Evolutionary conservation across 1,284 basidiomycete genomes (phyloP).

Genomic region (Tranzscheliella williamsii): DNA sequence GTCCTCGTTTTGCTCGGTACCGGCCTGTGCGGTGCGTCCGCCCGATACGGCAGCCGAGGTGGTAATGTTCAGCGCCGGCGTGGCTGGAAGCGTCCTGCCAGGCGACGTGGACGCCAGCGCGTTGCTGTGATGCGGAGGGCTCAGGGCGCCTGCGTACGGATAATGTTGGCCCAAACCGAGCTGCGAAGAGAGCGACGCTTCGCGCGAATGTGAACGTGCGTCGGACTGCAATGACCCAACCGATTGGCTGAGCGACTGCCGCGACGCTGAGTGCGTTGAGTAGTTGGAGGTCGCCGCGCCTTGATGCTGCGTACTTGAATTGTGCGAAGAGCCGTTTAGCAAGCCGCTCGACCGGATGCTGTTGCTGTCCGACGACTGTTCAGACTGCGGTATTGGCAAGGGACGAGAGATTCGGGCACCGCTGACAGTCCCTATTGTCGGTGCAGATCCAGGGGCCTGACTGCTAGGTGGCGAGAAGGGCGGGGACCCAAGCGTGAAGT

Average conservation of each 20-base stretch:
- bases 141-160: neutral
- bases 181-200: neutral
- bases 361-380: constrained; percentile 17
- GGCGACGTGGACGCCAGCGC: neutral
- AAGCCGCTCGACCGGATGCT: constrained; percentile 10
- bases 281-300: neutral
- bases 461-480: too few relatives aligned
- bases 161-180: neutral
- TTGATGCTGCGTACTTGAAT: neutral
- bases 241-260: neutral
- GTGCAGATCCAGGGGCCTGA: too few relatives aligned
- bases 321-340: too few relatives aligned
- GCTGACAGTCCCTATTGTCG: too few relatives aligned
- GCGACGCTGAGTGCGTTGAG: neutral
- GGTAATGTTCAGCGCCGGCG: neutral
- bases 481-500: too few relatives aligned
- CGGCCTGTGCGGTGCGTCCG: neutral
- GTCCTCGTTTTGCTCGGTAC: constrained; percentile 20
- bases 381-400: constrained; percentile 14
- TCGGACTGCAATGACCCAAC: neutral
- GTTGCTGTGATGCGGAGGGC: too few relatives aligned
- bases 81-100: neutral
- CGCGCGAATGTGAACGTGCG: neutral
- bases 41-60: neutral
- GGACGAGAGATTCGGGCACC: constrained; percentile 1